Conservation (phyloP, 768 basidiomycete species). For the Pulveroboletus sp. region DNA sequence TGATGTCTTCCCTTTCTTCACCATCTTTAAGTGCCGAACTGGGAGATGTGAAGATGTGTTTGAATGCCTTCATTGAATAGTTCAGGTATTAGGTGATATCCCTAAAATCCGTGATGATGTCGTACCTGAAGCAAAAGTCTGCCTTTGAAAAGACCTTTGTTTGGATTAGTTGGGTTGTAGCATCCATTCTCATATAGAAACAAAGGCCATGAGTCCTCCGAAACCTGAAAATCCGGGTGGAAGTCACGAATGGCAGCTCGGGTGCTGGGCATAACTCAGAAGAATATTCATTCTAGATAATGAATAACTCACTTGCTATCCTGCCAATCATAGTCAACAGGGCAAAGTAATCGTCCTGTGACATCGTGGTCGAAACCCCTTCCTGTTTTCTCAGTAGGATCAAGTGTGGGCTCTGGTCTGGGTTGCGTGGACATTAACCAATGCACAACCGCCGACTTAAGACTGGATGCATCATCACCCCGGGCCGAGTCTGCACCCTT, state of each 20-base stretch:
- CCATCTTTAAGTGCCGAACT: background rate
- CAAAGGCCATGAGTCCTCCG: background rate
- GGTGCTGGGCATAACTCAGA: too few species aligned
- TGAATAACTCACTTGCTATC: too few species aligned
- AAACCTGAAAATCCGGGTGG: background rate
- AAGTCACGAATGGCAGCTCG: background rate
- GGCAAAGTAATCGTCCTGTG: conserved; percentile 7
- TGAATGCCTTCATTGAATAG: background rate
- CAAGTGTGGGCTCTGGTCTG: too few species aligned
- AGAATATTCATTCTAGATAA: background rate
- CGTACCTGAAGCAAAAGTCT: background rate
- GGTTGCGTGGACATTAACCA: too few species aligned
- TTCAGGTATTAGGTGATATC: too few species aligned
- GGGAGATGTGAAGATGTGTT: background rate
- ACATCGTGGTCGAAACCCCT: too few species aligned
- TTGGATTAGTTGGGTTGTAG: background rate
- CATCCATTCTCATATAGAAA: background rate
- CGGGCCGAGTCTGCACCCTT: conserved; percentile 8
- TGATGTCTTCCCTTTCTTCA: background rate
- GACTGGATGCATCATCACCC: conserved; percentile 3
- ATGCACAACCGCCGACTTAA: too few species aligned
- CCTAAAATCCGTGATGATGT: too few species aligned
- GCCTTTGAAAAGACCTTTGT: background rate
- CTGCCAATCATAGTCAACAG: conserved; percentile 15
- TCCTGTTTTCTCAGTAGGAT: too few species aligned